Conservation (phyloP, 306 rosid genomes). For the Lathyrus sativus region DNA sequence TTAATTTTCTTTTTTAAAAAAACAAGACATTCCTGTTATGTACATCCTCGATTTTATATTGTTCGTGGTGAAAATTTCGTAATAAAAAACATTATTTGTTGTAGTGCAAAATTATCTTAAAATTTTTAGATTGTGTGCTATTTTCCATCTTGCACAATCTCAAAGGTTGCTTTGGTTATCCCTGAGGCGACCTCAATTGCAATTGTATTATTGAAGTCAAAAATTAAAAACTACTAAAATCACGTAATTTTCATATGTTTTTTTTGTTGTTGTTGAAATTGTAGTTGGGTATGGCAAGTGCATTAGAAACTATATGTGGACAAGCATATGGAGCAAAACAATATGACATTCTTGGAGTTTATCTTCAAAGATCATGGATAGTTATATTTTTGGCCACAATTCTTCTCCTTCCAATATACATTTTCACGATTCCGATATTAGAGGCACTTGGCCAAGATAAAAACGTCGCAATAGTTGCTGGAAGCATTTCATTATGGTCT, state of each 20-base stretch:
- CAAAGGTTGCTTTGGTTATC: not conserved
- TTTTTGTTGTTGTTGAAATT: not conserved
- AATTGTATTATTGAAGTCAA: not conserved
- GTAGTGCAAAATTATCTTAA: no score
- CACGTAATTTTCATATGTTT: not conserved
- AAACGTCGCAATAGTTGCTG: slow-evolving; percentile 43
- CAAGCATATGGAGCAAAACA: slow-evolving; percentile 65
- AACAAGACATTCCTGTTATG: no score
- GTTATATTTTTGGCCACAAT: slow-evolving; percentile 42
- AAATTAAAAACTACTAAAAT: not conserved
- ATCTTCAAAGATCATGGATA: slow-evolving; percentile 72
- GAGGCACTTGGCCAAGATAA: slow-evolving; percentile 52
- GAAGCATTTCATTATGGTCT: slow-evolving; percentile 53
- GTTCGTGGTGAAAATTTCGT: no score
- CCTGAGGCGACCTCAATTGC: not conserved
- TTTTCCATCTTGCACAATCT: no score
- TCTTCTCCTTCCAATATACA: slow-evolving; percentile 47
- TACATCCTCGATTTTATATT: no score
- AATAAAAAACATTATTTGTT: no score
- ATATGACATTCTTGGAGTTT: slow-evolving; percentile 60
- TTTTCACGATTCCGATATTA: slow-evolving; percentile 53
- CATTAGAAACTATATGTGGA: slow-evolving; percentile 63
- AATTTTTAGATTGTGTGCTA: no score
- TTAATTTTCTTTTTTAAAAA: no score
- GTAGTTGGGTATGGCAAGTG: slow-evolving; percentile 75